phyloP scores from a whole-genome alignment of 2,329 filamentous ascomycete species.

The Paraphaeosphaeria minitans region DNA sequence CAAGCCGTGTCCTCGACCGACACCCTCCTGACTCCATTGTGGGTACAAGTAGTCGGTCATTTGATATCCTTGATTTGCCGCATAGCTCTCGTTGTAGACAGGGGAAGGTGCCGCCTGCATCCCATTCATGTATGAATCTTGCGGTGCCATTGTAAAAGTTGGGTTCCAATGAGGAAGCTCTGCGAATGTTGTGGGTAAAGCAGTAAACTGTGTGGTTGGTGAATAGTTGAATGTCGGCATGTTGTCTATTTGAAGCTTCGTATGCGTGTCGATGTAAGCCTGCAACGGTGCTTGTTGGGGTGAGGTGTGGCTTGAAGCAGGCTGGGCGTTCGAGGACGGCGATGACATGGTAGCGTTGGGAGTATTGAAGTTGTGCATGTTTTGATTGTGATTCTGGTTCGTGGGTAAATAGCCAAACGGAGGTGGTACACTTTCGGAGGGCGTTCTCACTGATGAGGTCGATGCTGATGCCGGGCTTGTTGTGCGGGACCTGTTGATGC shows the following conservation, averaged over 20 bases:
- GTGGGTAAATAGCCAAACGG: constrained; percentile 46
- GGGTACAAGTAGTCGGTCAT: constrained; percentile 55
- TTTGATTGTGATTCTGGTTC: constrained; percentile 34
- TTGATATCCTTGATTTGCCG: constrained; percentile 42
- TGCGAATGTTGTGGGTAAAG: constrained; percentile 44
- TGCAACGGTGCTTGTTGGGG: constrained; percentile 31
- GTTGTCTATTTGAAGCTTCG: constrained; percentile 37
- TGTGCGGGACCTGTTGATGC: constrained; percentile 51
- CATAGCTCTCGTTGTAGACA: constrained; percentile 43
- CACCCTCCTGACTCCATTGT: constrained; percentile 59
- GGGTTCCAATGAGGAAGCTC: constrained; percentile 46
- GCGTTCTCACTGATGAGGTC: constrained; percentile 45
- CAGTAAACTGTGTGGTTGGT: constrained; percentile 36
- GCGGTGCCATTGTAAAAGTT: constrained; percentile 40
- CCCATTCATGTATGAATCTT: constrained; percentile 34
- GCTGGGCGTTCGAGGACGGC: constrained; percentile 27
- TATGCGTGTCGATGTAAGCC: constrained; percentile 35
- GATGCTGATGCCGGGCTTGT: constrained; percentile 52
- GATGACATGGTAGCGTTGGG: constrained; percentile 23
- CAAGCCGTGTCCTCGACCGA: constrained; percentile 52
- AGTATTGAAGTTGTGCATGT: constrained; percentile 32
- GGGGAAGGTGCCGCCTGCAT: constrained; percentile 33
- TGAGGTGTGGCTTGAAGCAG: constrained; percentile 30
- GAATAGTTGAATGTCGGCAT: constrained; percentile 38
- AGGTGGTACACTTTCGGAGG: constrained; percentile 37